These are phyloP conservation scores for Coemansia brasiliensis DNA, from an alignment of 192 early-diverging fungal genomes.

Conservation along the genomic window DNA sequence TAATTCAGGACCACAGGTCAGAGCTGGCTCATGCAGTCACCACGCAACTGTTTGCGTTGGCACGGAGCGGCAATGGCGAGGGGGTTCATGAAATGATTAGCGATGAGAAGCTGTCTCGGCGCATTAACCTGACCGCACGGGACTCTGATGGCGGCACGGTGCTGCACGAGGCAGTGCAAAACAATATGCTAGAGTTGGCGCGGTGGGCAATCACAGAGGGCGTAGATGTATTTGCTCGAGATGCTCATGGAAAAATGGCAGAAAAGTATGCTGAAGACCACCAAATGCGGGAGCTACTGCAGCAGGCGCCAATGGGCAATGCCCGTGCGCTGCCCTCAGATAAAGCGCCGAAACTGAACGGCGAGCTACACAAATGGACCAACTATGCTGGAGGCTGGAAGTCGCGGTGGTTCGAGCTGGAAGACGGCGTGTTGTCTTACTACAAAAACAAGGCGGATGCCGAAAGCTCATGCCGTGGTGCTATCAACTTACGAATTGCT, in stretches of 20 bases:
- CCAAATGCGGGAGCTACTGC: conserved; percentile 58
- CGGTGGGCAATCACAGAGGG: conserved; percentile 72
- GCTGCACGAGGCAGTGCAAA: conserved; percentile 67
- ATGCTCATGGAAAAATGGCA: conserved; percentile 61
- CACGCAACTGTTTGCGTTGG: conserved; percentile 57
- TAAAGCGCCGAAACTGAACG: conserved; percentile 58
- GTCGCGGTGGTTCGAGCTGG: conserved; percentile 77
- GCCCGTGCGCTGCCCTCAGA: conserved; percentile 57
- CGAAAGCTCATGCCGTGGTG: conserved; percentile 73
- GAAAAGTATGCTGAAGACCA: conserved; percentile 43
- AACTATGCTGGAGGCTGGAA: conserved; percentile 85
- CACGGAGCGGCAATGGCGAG: conserved; percentile 35
- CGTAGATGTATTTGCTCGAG: conserved; percentile 70
- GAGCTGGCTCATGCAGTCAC: conserved; percentile 57
- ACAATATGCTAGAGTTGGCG: conserved; percentile 65
- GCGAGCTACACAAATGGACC: conserved; percentile 77
- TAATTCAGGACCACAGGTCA: conserved; percentile 61
- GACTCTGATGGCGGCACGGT: conserved; percentile 65
- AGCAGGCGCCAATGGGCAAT: conserved; percentile 56
- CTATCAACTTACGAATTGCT: conserved; percentile 73
- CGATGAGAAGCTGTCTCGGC: conserved; percentile 56
- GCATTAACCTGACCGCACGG: conserved; percentile 70
- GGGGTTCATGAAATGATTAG: conserved; percentile 51
- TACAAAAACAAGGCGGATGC: conserved; percentile 79
- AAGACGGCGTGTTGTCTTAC: conserved; percentile 78